Evolutionary conservation across 83 land plant genomes (phyloP), one percentile per base, ranked within the genome.

Genomic region (Isoetes engelmannii): DNA sequence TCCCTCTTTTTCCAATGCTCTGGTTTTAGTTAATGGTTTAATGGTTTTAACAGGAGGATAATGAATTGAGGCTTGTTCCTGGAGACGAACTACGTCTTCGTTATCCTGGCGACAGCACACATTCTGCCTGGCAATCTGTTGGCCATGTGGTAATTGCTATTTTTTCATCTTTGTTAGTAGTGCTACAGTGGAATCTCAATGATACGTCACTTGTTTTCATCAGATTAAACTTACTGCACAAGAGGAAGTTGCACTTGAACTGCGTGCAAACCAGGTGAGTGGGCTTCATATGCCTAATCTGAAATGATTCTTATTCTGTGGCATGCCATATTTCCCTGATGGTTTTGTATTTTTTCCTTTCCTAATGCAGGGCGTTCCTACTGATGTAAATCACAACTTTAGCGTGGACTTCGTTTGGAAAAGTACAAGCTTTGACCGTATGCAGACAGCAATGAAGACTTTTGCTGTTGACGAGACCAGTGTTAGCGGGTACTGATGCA

Each of bases 351-450:
- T 53, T 53, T 53, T 53, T 53, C 55, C 55, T 13, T 53, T 13
- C 61, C 41, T 44, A 50, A 45, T 68, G 46, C 85, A 94, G 99
- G 99, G 99, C n/a, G 99, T 95, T 51, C 97, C 97, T 12, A 86
- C 87, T 77, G 99, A 95, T 84, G 85, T 91, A n/a, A 80, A 77
- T 58, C 99, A 95, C 80, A 94, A 89, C 12, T 91, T 88, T 71
- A 95, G 93, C 69, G 97, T 95, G 48, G 99, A 95, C 61, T 95
- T 95, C 84, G 97, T 95, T 12, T 95, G 99, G 99, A 95, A 95
- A 74, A 95, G 99, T 69, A 95, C 94, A 9, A 95, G 94, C 71
- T 95, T 95, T 81, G 97, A 95, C 65, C 74, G 97, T 55, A 91
- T 91, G 99, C 99, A 95, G 69, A 84, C 83, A 10, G 89, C 99